Base-by-base conservation (phyloP, 495 filamentous ascomycete species). In the Gamarada debralockiae region DNA sequence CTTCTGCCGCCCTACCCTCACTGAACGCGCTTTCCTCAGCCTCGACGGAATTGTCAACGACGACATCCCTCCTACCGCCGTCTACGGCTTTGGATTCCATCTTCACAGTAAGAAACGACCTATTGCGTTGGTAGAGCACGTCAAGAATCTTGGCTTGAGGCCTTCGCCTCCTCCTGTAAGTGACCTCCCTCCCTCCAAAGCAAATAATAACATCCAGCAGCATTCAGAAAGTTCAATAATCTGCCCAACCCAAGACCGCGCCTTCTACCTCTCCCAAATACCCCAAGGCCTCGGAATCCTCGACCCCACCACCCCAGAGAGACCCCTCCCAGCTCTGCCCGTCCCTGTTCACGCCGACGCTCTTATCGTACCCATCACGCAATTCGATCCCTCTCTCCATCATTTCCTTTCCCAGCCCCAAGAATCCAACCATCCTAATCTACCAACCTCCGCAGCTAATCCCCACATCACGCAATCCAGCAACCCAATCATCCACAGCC, bases 41-140 rank as follows among this genome's bases (percentile, higher is more conserved):
- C 58, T 85, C 33, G 61, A 82, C 46, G 73, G 67, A 3, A 61
- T 83, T 25, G 58, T 68, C 12, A 63, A 75, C 12, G 73, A 66
- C 3, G 72, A 76, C 21, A 56, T 78, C 2, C 65, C 65, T 1
- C 65, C 72, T 2, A 67, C 59, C 17, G 66, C 67, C 9, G 70
- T 71, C 22, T 58, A 64, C 2, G 74, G 71, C 0, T 78, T 70
- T 57, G 68, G 73, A 18, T 77, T 79, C 34, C 52, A 65, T 46
- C 36, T 60, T 4, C 2, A 29, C 27, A 4, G 5, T 10, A 50
- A 48, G 17, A 27, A 44, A 17, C 24, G 59, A 36, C 62, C 62
- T 2, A 52, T 65, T 25, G 53, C 53, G 3, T 15, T 31, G 2
- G 47, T 34, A n/a, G 34, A 59, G n/a, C n/a, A 40, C 46, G 56